A percentile compares a stretch with the other conserved stretches of the same genome.
Evolutionary conservation across 2,329 filamentous ascomycete genomes (phyloP).

Genomic region (Zopfia rhizophila): DNA sequence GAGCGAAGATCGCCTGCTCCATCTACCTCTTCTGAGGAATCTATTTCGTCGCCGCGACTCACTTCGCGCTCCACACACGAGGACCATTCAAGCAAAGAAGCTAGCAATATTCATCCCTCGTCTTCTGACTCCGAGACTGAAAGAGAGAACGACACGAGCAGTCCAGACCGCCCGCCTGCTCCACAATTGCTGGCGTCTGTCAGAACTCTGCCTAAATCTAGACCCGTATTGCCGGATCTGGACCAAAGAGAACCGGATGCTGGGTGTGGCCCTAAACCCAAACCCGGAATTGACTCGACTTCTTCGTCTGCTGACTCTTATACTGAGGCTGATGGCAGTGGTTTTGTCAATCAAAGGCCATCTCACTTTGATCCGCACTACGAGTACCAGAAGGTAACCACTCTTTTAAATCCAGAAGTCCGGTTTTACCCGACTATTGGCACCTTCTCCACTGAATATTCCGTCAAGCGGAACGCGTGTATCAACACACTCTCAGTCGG

Average conservation of each 20-base stretch:
- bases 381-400: conserved; percentile 10
- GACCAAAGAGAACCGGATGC: too few relatives aligned
- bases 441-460: conserved; percentile 59
- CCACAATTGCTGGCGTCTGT: too few relatives aligned
- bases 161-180: too few relatives aligned
- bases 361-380: conserved; percentile 11
- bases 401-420: conserved; percentile 32
- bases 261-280: too few relatives aligned
- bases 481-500: conserved; percentile 6
- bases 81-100: too few relatives aligned
- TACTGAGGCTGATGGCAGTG: conserved; percentile 7
- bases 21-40: conserved; percentile 16
- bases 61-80: neutral
- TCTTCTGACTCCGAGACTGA: neutral
- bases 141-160: too few relatives aligned
- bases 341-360: neutral
- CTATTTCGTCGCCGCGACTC: conserved; percentile 8
- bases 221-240: too few relatives aligned
- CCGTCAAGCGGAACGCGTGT: conserved; percentile 15
- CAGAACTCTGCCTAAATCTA: too few relatives aligned
- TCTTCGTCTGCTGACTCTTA: conserved; percentile 3
- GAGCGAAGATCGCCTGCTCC: conserved; percentile 17
- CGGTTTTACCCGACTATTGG: conserved; percentile 53
- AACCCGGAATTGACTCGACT: too few relatives aligned
- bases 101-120: too few relatives aligned